Conservation (phyloP, 2,329 filamentous ascomycete genomes). For the Phaeosphaeriaceae sp. region DNA sequence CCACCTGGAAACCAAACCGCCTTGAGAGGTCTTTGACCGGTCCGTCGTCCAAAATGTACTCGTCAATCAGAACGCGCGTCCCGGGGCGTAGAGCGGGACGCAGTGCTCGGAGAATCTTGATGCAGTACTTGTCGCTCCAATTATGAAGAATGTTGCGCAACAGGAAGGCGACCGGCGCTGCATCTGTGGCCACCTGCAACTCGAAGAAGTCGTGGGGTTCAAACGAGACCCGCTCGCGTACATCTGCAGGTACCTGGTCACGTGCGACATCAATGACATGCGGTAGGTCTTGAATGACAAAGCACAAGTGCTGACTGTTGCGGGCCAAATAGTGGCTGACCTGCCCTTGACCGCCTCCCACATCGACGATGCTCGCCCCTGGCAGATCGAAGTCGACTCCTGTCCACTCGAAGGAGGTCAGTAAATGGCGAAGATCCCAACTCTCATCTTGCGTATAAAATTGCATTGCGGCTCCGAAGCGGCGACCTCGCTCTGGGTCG, state of each 20-base stretch:
- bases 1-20: too few relatives aligned
- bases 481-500: too few relatives aligned
- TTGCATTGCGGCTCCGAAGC: too few relatives aligned
- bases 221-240: background rate
- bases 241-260: background rate
- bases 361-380: background rate
- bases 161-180: background rate
- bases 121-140: background rate
- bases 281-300: background rate
- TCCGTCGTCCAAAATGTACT: background rate
- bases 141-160: background rate
- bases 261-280: background rate
- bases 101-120: background rate
- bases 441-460: too few relatives aligned
- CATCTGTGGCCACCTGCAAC: background rate
- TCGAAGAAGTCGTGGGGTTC: background rate
- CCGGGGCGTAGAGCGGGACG: background rate
- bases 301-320: background rate
- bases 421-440: too few relatives aligned
- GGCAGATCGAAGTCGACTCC: background rate
- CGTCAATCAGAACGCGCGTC: background rate
- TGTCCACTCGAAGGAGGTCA: background rate
- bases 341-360: background rate
- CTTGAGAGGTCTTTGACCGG: too few relatives aligned
- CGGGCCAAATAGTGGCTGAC: background rate